Conservation (phyloP, 2,329 filamentous ascomycete genomes). For the Trichoderma citrinoviride region DNA sequence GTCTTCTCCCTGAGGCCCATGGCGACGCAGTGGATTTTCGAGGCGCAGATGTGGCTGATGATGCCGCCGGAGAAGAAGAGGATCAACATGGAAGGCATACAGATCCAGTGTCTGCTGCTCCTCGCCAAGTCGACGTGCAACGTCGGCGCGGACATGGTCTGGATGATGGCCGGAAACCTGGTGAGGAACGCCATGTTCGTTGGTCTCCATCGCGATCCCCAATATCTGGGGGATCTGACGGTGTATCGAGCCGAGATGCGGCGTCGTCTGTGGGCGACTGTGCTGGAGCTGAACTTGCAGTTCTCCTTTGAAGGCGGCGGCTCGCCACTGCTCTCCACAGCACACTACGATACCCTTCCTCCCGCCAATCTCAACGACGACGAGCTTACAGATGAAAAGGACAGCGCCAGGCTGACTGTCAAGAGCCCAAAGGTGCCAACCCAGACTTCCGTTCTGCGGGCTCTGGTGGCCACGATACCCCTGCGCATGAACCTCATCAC, state of each 20-base stretch:
- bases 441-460: constrained; percentile 50
- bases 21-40: constrained; percentile 51
- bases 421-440: constrained; percentile 31
- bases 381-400: constrained; percentile 43
- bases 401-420: constrained; percentile 24
- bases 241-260: constrained; percentile 52
- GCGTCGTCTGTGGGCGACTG: constrained; percentile 55
- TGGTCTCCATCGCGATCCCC: constrained; percentile 58
- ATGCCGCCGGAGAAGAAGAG: constrained; percentile 47
- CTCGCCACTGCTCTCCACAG: constrained; percentile 44
- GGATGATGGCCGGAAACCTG: constrained; percentile 50
- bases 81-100: constrained; percentile 48
- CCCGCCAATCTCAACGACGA: constrained; percentile 54
- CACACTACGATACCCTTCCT: constrained; percentile 50
- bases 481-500: constrained; percentile 44
- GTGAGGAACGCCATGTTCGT: constrained; percentile 56
- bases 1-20: constrained; percentile 41
- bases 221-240: constrained; percentile 47
- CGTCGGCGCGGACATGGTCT: constrained; percentile 50
- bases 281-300: constrained; percentile 54
- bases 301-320: constrained; percentile 51
- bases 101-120: constrained; percentile 52
- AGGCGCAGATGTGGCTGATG: constrained; percentile 52
- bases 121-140: constrained; percentile 48
- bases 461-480: constrained; percentile 43